Evolutionary conservation across 306 rosid genomes (phyloP), one percentile per base, ranked within the genome.

Genomic region (Senna tora): DNA sequence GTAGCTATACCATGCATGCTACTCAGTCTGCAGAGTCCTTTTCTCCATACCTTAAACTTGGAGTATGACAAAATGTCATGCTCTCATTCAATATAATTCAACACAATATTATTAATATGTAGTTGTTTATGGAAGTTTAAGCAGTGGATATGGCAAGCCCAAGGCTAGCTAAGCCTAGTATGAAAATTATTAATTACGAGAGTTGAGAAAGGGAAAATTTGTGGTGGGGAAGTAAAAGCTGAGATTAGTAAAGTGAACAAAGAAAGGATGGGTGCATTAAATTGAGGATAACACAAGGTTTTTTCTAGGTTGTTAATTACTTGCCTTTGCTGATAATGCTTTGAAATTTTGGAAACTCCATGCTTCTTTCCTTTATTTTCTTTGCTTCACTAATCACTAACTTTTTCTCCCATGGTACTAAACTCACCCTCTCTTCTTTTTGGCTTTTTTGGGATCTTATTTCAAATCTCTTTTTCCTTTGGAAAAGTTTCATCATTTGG

Each of bases 401-500:
- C 84, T 79, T 78, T 59, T 85, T 82, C 30, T 70, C 50, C 79
- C 58, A 67, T 36, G 78, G 76, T 61, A 70, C 51, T 52, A 74
- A 78, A 84, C 80, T 76, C 78, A 64, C 72, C 74, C 13, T 59
- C 72, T 79, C 80, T 77, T 81, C 69, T 65, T 77, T 72, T 79
- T 77, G 63, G 72, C 77, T 54, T 83, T 77, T 17, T 77, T 54
- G 75, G 81, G 76, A 77, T 75, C 42, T 83, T 72, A 80, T 71
- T 74, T 49, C 73, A 73, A 75, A 58, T 78, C 57, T 62, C 87
- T 76, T 77, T 83, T 82, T 84, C 84, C 58, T 81, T 78, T 80
- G 76, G 82, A 82, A 90, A 87, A 87, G 83, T 81, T 83, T 63
- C 87, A 74, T 84, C 46, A 73, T 80, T 75, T 78, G 81, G 71